Conservation (phyloP, 441 rosid genomes). For the Omphalea diandra region DNA sequence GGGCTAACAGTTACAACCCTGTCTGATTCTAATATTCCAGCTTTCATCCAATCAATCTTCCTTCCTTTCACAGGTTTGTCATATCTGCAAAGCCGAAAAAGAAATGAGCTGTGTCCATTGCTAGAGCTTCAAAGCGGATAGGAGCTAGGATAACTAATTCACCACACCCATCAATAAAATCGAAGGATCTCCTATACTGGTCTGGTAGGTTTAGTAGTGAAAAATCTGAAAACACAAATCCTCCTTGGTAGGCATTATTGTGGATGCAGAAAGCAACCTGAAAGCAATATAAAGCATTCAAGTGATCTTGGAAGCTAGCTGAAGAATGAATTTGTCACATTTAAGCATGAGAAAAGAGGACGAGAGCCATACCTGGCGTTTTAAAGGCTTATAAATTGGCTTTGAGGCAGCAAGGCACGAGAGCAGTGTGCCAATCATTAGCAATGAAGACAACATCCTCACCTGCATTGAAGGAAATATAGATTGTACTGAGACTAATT, state of each 20-base stretch:
- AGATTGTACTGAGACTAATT: not conserved
- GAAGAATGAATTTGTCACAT: no score
- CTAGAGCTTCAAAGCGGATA: no score
- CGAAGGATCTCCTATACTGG: conserved; percentile 60
- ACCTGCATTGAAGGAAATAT: conserved; percentile 39
- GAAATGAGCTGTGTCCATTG: not conserved
- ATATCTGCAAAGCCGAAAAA: conserved; percentile 34
- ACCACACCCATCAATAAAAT: conserved; percentile 68
- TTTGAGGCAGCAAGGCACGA: conserved; percentile 80
- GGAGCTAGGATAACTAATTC: no score
- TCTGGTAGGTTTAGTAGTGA: conserved; percentile 62
- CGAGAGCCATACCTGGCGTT: conserved; percentile 50
- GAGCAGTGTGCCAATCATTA: conserved; percentile 95
- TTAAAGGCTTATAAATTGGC: conserved; percentile 55
- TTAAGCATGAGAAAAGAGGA: not conserved
- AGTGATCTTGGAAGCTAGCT: not conserved
- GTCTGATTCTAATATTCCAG: conserved; percentile 71
- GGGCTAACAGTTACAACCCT: conserved; percentile 85
- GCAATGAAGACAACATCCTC: conserved; percentile 81
- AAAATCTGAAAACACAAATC: conserved; percentile 62
- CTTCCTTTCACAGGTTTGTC: conserved; percentile 75
- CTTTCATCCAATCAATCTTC: conserved; percentile 96
- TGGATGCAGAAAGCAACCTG: conserved; percentile 90
- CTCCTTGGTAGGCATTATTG: conserved; percentile 83
- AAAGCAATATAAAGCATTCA: not conserved